These are phyloP conservation scores for Apiospora arundinis DNA, from an alignment of 2,329 filamentous ascomycete species.

Conservation along the genomic window DNA sequence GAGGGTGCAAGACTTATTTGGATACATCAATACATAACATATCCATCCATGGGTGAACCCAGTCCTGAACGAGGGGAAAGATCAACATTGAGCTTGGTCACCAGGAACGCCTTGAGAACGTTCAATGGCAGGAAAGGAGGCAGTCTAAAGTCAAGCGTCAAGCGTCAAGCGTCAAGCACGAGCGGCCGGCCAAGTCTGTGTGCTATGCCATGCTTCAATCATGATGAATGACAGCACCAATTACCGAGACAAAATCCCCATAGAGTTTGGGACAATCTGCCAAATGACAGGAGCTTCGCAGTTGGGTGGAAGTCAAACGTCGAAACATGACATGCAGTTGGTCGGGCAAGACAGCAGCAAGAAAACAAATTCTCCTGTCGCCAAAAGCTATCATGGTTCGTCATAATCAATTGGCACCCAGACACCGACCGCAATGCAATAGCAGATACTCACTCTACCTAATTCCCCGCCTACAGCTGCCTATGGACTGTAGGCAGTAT, in stretches of 20 bases:
- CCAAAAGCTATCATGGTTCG: neutral
- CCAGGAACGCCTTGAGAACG: constrained; percentile 5
- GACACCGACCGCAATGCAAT: neutral
- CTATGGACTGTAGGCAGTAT: neutral
- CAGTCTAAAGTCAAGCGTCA: neutral
- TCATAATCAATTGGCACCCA: neutral
- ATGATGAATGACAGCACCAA: constrained; percentile 9
- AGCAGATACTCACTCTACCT: neutral
- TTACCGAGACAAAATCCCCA: neutral
- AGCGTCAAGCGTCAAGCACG: neutral
- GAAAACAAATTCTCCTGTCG: neutral
- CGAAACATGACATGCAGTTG: constrained; percentile 5
- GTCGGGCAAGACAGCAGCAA: neutral
- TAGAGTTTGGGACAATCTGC: constrained; percentile 10
- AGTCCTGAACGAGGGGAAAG: constrained; percentile 9
- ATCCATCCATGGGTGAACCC: neutral
- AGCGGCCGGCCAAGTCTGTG: constrained; percentile 5
- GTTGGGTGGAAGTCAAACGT: constrained; percentile 6
- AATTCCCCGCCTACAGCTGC: too few relatives aligned
- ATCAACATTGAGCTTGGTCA: neutral
- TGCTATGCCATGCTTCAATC: constrained; percentile 15
- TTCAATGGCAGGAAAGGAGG: neutral
- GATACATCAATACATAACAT: neutral
- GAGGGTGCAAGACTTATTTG: neutral
- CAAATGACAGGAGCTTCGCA: constrained; percentile 7